phyloP scores from a whole-genome alignment of 139 green algal species.

The Diplosphaera chodatii region DNA sequence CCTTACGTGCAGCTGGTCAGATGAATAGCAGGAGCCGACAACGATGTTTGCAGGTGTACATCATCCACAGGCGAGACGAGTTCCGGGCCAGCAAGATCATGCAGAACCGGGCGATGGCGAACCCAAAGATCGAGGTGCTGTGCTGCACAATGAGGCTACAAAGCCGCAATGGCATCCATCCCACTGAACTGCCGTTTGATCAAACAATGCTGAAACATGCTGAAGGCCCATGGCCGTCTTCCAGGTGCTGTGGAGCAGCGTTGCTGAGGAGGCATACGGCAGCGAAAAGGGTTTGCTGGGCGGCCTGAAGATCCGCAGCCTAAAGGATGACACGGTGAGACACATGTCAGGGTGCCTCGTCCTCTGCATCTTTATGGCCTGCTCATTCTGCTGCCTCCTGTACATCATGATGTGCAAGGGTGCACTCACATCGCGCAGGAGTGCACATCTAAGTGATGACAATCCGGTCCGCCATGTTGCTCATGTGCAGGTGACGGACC shows the following conservation, averaged over 20 bases:
- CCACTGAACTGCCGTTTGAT: too few relatives aligned
- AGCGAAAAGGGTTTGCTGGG: conserved; percentile 52
- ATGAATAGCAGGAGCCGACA: too few relatives aligned
- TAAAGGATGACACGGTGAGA: conserved; percentile 7
- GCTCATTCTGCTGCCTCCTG: too few relatives aligned
- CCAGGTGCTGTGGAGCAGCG: conserved; percentile 50
- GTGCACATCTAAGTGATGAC: too few relatives aligned
- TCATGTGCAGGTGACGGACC: conserved; percentile 12
- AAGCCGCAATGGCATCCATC: too few relatives aligned
- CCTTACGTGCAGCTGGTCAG: too few relatives aligned
- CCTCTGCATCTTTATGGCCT: too few relatives aligned
- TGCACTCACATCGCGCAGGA: too few relatives aligned
- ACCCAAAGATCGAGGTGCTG: conserved; percentile 76
- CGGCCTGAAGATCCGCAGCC: conserved; percentile 54
- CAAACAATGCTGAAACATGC: too few relatives aligned
- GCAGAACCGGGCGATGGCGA: conserved; percentile 54
- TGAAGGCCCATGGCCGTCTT: background rate
- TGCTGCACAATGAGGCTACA: background rate
- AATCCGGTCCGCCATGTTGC: too few relatives aligned
- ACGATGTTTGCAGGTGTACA: conserved; percentile 78
- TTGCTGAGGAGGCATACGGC: conserved; percentile 62
- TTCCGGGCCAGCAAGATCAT: conserved; percentile 76
- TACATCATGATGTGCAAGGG: too few relatives aligned
- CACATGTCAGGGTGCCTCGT: too few relatives aligned
- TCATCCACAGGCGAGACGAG: conserved; percentile 79